These are phyloP conservation scores for Petasospora rhodanensis DNA, from an alignment of 1,139 yeast species.

Conservation along the genomic window DNA sequence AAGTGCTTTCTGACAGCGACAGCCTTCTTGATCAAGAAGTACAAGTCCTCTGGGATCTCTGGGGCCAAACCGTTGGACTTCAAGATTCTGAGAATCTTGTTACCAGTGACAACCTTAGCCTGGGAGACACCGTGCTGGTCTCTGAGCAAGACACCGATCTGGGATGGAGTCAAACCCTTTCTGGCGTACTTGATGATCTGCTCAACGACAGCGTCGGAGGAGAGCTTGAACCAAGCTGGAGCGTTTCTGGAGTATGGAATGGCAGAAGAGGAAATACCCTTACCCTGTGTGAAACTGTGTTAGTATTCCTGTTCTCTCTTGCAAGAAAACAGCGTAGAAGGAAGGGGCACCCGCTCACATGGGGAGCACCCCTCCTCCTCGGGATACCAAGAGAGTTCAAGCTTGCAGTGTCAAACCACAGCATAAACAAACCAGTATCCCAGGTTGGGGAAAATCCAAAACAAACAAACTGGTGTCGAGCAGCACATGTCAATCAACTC, in stretches of 20 bases:
- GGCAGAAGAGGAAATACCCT: conserved; percentile 99
- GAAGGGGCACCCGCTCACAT: background rate
- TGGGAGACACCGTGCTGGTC: conserved; percentile 99
- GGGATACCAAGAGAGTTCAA: background rate
- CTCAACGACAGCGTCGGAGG: conserved; percentile 94
- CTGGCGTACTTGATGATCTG: conserved; percentile 99
- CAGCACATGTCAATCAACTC: conserved; percentile 16
- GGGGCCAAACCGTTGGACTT: conserved; percentile 99
- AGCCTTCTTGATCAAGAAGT: conserved; percentile 99
- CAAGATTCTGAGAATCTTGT: conserved; percentile 98
- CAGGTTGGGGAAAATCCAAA: conserved; percentile 13
- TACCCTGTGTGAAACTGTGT: conserved; percentile 65
- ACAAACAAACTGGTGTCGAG: conserved; percentile 26
- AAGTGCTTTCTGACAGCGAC: conserved; percentile 99
- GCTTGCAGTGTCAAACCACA: conserved; percentile 5
- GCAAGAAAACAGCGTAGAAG: conserved; percentile 3
- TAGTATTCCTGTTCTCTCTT: conserved; percentile 27
- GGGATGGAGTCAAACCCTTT: conserved; percentile 99
- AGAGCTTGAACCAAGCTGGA: conserved; percentile 99
- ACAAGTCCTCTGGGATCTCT: conserved; percentile 99
- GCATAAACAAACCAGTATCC: conserved; percentile 14
- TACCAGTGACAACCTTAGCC: conserved; percentile 96
- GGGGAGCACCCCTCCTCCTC: too few relatives aligned
- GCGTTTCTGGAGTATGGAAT: conserved; percentile 98
- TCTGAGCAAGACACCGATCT: conserved; percentile 98